Conservation (phyloP, 2,329 filamentous ascomycete species). For the Clarireedia homoeocarpa region DNA sequence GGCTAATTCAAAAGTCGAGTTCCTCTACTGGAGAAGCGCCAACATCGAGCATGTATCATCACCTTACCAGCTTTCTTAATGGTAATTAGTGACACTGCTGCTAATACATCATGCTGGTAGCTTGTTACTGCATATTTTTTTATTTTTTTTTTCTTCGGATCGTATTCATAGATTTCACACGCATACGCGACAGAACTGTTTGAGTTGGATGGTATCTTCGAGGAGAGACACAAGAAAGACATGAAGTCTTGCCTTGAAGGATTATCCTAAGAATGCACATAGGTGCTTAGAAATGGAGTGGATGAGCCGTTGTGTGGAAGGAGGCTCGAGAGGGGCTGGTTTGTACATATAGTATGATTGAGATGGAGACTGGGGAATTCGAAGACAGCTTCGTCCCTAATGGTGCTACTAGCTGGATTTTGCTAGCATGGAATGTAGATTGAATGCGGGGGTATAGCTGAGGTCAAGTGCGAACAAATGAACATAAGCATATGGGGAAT, state of each 20-base stretch:
- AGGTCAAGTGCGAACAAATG: not conserved
- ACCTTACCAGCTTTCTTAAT: not conserved
- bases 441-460: not conserved
- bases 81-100: not conserved
- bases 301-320: not conserved
- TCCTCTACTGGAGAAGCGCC: not conserved
- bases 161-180: conserved; percentile 9
- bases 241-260: not conserved
- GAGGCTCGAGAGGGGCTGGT: not conserved
- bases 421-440: not conserved
- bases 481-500: not conserved
- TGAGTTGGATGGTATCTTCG: not conserved
- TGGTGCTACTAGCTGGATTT: not conserved
- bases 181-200: not conserved
- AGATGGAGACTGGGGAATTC: not conserved
- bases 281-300: not conserved
- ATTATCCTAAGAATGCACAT: not conserved
- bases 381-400: not conserved
- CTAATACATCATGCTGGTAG: not conserved
- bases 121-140: not conserved
- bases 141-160: not conserved
- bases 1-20: not conserved
- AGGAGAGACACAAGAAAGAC: not conserved
- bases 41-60: not conserved
- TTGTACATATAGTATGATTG: not conserved